A percentile compares a stretch with the other conserved stretches of the same genome.
Conservation (phyloP, 306 rosid genomes). For the Quercus mongolica region DNA sequence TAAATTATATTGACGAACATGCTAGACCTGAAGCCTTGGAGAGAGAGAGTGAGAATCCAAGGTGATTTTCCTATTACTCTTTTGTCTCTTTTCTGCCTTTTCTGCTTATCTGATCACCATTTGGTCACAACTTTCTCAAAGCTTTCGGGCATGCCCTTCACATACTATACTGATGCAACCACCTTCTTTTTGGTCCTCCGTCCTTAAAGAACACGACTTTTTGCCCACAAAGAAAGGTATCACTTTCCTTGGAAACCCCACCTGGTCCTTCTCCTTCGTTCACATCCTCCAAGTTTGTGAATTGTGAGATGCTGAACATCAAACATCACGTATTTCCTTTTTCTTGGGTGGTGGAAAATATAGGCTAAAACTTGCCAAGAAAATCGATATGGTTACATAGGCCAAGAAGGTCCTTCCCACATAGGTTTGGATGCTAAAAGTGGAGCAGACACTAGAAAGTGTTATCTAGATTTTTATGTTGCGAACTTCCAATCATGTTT, state of each 20-base stretch:
- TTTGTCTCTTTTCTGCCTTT: constrained; percentile 5
- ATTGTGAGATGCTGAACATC: constrained; percentile 7
- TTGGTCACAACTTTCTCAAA: constrained; percentile 36
- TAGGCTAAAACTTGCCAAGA: constrained; percentile 13
- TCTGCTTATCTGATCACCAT: neutral
- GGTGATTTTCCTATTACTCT: constrained; percentile 17
- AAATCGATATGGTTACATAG: constrained; percentile 19
- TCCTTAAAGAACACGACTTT: constrained; percentile 3
- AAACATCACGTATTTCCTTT: neutral
- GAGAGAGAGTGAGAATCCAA: constrained; percentile 40
- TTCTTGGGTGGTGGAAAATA: constrained; percentile 20
- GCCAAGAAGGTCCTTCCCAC: constrained; percentile 9
- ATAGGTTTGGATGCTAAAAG: constrained; percentile 6
- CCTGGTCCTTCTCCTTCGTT: neutral
- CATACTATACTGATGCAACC: constrained; percentile 25
- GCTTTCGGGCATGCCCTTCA: constrained; percentile 35
- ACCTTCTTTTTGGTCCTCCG: constrained; percentile 23
- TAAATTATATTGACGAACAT: neutral
- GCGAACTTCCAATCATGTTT: neutral
- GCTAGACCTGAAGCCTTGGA: neutral
- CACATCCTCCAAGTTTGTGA: constrained; percentile 23
- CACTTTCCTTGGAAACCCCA: constrained; percentile 13
- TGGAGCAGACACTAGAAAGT: constrained; percentile 24
- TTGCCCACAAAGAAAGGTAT: constrained; percentile 16
- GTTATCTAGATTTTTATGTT: neutral